Conservation (phyloP, 2,329 filamentous ascomycete species). For the Penicillium carneum region DNA sequence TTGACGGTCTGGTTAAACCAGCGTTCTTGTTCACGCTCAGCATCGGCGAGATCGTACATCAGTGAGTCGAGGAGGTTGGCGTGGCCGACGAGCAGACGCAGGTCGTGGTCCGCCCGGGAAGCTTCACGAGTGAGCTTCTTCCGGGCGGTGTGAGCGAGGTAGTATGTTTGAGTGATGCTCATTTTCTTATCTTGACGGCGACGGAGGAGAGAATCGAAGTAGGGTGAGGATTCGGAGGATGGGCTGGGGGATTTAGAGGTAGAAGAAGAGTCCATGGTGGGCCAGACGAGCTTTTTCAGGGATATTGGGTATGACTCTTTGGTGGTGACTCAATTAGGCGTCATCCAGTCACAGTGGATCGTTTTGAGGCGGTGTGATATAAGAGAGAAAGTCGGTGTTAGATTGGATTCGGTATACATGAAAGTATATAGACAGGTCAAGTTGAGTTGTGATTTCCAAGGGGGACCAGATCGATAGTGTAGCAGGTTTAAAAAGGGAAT, state of each 20-base stretch:
- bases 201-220: conserved; percentile 52
- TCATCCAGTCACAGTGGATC: conserved; percentile 39
- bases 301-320: conserved; percentile 41
- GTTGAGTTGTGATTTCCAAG: not conserved
- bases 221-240: conserved; percentile 44
- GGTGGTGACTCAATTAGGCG: conserved; percentile 42
- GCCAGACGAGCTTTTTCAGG: conserved; percentile 37
- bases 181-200: conserved; percentile 76
- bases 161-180: conserved; percentile 98
- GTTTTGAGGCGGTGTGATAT: conserved; percentile 39
- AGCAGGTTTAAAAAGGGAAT: not conserved
- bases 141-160: conserved; percentile 93
- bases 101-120: conserved; percentile 88
- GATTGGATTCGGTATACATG: not conserved
- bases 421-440: conserved; percentile 9
- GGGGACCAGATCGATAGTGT: conserved; percentile 10
- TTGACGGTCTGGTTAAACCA: conserved; percentile 98
- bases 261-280: conserved; percentile 38
- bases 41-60: conserved; percentile 89
- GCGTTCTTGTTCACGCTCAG: conserved; percentile 91
- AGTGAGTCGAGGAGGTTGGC: conserved; percentile 96
- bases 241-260: conserved; percentile 8
- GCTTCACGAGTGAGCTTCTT: conserved; percentile 95
- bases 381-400: conserved; percentile 6
- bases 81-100: conserved; percentile 92